Percentiles rank a stretch among this genome's conserved stretches.
Conservation (phyloP, 2,329 filamentous ascomycete genomes). For the Sphaerulina musiva region DNA sequence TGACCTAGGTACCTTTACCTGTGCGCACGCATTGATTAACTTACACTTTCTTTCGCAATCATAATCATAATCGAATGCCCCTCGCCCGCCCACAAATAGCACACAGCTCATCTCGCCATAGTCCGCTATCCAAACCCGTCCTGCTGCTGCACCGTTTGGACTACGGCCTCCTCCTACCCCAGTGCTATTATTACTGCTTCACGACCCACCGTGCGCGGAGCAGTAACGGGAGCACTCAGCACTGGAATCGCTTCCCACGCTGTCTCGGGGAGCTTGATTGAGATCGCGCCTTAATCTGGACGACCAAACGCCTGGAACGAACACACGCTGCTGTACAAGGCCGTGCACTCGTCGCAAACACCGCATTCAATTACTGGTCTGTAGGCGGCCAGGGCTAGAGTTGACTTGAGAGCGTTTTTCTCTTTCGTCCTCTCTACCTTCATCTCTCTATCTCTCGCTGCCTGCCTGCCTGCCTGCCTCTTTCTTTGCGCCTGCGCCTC, state of each 20-base stretch:
- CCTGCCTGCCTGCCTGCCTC: too few species aligned
- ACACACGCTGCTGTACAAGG: background rate
- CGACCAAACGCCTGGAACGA: background rate
- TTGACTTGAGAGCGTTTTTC: too few species aligned
- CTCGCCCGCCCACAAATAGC: conserved; percentile 2
- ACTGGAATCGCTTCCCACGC: background rate
- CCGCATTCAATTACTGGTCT: background rate
- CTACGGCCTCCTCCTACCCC: background rate
- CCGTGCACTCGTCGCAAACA: background rate
- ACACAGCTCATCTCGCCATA: background rate
- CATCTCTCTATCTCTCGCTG: too few species aligned
- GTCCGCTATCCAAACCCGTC: background rate
- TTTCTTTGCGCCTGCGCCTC: too few species aligned
- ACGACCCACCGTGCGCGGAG: background rate
- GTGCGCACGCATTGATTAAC: too few species aligned
- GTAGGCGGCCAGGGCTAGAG: background rate
- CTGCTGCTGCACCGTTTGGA: background rate
- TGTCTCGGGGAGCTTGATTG: conserved; percentile 6
- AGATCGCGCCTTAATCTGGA: background rate
- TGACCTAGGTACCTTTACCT: too few species aligned
- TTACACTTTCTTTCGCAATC: background rate
- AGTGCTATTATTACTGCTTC: background rate
- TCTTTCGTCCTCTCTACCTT: too few species aligned
- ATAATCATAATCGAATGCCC: background rate
- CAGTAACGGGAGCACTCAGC: background rate